These are phyloP conservation scores for Colletotrichum lentis DNA, from an alignment of 2,329 filamentous ascomycete species.

Conservation along the genomic window DNA sequence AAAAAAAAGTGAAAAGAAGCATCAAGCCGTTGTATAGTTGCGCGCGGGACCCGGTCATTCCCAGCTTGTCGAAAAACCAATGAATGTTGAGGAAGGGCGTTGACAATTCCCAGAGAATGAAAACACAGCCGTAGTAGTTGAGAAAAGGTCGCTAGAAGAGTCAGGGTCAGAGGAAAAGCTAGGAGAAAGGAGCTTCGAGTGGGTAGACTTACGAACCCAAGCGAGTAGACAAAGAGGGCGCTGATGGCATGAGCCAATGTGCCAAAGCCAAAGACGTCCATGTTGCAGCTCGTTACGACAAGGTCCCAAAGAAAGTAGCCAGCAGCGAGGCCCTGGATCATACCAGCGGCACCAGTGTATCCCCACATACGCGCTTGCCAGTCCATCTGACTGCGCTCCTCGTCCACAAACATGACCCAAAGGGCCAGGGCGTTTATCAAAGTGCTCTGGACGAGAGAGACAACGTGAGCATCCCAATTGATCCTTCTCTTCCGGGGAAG, in stretches of 20 bases:
- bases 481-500: conserved; percentile 68
- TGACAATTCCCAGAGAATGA: conserved; percentile 88
- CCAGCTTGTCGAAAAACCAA: conserved; percentile 90
- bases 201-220: conserved; percentile 75
- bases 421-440: conserved; percentile 78
- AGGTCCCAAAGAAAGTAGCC: conserved; percentile 90
- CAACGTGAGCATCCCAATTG: conserved; percentile 88
- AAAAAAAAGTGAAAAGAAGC: conserved; percentile 78
- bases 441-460: conserved; percentile 80
- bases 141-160: conserved; percentile 75
- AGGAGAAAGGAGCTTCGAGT: neutral
- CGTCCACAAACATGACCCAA: conserved; percentile 74
- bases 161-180: conserved; percentile 20
- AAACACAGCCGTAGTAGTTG: conserved; percentile 81
- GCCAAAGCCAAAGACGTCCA: conserved; percentile 78
- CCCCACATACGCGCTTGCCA: conserved; percentile 77
- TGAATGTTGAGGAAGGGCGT: conserved; percentile 87
- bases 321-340: conserved; percentile 78
- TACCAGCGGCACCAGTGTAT: conserved; percentile 74
- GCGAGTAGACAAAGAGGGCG: conserved; percentile 76
- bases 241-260: conserved; percentile 80
- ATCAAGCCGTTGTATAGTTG: conserved; percentile 82
- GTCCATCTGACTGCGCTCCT: conserved; percentile 72
- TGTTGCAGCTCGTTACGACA: conserved; percentile 70
- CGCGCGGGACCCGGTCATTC: conserved; percentile 75